Percentiles rank a stretch among this genome's conserved stretches.
Conservation (phyloP, 169 alveolate genomes). For the Hepatocystis sp. region DNA sequence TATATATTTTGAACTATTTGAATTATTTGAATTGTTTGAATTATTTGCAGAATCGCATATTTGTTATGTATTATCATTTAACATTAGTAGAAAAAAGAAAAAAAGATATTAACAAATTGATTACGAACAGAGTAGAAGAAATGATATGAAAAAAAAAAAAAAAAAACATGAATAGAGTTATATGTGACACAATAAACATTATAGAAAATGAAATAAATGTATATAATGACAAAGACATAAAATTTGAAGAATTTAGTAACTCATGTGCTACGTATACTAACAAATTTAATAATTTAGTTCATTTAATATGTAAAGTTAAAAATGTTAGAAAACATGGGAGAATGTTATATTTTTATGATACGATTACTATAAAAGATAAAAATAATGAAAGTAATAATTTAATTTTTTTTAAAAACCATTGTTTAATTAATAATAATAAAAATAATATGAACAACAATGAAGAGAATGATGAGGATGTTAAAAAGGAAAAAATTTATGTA, state of each 20-base stretch:
- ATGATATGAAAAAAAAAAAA: no score
- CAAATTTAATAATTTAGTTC: constrained; percentile 39
- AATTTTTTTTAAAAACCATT: constrained; percentile 27
- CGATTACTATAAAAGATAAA: constrained; percentile 13
- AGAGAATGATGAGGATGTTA: not conserved
- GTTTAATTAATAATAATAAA: constrained; percentile 3
- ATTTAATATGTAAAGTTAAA: constrained; percentile 60
- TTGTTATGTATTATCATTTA: no score
- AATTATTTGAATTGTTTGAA: no score
- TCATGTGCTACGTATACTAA: not conserved
- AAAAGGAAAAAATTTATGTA: constrained; percentile 11
- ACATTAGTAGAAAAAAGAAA: no score
- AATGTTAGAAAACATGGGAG: constrained; percentile 75
- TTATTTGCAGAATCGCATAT: no score
- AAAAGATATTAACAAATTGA: no score
- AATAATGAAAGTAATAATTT: constrained; percentile 7
- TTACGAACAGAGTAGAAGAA: no score
- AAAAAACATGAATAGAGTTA: no score
- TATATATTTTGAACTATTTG: no score
- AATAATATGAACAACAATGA: not conserved
- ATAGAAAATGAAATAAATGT: constrained; percentile 37
- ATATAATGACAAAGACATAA: constrained; percentile 17
- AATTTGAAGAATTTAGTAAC: constrained; percentile 6
- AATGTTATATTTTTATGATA: constrained; percentile 34
- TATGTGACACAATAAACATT: not conserved